Evolutionary conservation across 2,329 filamentous ascomycete species (phyloP), one percentile per base, ranked within the genome.

Genomic region (Coleophoma crateriformis): DNA sequence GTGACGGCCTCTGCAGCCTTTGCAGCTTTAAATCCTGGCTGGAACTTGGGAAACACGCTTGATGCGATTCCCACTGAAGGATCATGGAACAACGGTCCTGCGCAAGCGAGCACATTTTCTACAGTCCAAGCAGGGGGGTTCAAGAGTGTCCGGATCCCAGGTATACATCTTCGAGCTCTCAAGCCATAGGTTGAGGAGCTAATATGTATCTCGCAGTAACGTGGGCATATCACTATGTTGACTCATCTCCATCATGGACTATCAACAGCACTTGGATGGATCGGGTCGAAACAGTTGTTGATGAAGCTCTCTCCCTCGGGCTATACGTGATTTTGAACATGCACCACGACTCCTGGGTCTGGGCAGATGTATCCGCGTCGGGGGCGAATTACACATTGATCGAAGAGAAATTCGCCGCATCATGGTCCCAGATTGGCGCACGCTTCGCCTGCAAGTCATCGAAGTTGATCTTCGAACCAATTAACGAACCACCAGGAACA

Each of bases 1-100:
- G 22, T 59, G 11, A 54, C 55, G 33, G 59, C 59, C 32, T 54
- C 59, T 8, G 54, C 49, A n/a, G 58, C 59, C 13, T 50, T 81
- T 44, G 67, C 68, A 5, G 70, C 67, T 8, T 67, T 81, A 38
- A 76, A 76, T 45, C 74, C 78, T 0, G 79, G 79, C 7, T 83
- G 79, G 79, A 83, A 82, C 54, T 56, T 82, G 8, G 80, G 79
- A 10, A 83, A 83, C 49, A 81, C 78, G 0, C 69, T 83, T 32
- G 81, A 82, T 58, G 77, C 78, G 1, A 64, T 72, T 7, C 73
- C 78, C 5, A 67, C 73, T 45, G 80, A 84, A 59, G 78, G 76
- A 5, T 76, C 72, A 2, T 84, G 79, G 79, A 78, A 78, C 54
- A 82, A 82, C 50, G 68, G 72, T 0, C 70, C 74, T 0, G 77